A percentile compares a stretch with the other conserved stretches of the same genome.
phyloP scores from a whole-genome alignment of 805 yeast genomes.

The Myxozyma monticola region DNA sequence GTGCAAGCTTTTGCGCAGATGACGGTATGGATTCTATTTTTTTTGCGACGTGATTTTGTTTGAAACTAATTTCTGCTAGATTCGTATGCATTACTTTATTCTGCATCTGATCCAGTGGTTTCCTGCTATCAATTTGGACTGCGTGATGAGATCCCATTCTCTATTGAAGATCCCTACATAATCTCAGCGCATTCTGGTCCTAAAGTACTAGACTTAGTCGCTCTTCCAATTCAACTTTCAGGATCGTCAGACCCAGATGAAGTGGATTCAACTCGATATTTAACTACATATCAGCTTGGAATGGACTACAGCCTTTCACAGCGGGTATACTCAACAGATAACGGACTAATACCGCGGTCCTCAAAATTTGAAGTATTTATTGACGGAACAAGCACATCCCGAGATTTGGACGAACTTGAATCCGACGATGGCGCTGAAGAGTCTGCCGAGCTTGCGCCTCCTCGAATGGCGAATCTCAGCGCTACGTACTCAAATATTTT shows the following conservation, averaged over 20 bases:
- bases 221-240: constrained; percentile 1
- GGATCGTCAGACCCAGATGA: neutral
- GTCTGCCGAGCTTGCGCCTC: too few species aligned
- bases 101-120: constrained; percentile 40
- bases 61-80: too few species aligned
- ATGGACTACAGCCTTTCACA: constrained; percentile 13
- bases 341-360: too few species aligned
- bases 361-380: too few species aligned
- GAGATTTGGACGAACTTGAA: too few species aligned
- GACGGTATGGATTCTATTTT: constrained; percentile 6
- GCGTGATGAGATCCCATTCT: constrained; percentile 41
- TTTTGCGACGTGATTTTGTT: too few species aligned
- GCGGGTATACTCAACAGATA: constrained; percentile 5
- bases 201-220: constrained; percentile 1
- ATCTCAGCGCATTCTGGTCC: constrained; percentile 3
- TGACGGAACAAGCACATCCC: too few species aligned
- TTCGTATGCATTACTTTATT: constrained; percentile 35
- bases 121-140: constrained; percentile 42
- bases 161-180: constrained; percentile 43
- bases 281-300: constrained; percentile 10
- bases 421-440: too few species aligned
- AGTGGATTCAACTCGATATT: constrained; percentile 7
- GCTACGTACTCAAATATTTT: constrained; percentile 14
- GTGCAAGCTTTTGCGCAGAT: constrained; percentile 1
- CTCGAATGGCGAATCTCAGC: constrained; percentile 15